These are phyloP conservation scores for Bipolaris bicolor DNA, from an alignment of 2,329 filamentous ascomycete genomes.

Conservation along the genomic window DNA sequence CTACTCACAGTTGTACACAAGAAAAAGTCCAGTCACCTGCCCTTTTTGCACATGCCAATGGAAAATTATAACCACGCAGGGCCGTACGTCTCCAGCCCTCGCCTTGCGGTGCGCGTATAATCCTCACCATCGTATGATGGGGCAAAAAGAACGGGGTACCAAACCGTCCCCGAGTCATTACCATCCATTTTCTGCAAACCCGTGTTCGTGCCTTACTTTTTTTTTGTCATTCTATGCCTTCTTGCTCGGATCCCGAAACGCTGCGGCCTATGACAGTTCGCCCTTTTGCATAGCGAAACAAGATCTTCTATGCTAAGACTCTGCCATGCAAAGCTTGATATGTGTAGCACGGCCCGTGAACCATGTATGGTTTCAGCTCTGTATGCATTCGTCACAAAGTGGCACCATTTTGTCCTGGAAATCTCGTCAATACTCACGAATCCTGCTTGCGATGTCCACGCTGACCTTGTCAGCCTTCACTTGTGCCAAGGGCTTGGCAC, in stretches of 20 bases:
- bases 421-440: background rate
- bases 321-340: constrained; percentile 8
- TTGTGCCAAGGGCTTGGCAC: background rate
- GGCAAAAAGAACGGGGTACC: background rate
- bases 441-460: background rate
- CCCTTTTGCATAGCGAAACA: background rate
- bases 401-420: background rate
- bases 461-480: background rate
- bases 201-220: no score
- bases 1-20: no score
- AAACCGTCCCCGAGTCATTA: background rate
- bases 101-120: no score
- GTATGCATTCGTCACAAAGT: background rate
- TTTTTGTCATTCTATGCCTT: background rate
- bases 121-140: background rate
- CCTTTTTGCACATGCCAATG: background rate
- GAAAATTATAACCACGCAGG: background rate
- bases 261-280: background rate
- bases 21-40: background rate
- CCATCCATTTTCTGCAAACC: background rate
- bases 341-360: background rate
- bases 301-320: constrained; percentile 3
- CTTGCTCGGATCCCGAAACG: background rate
- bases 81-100: no score
- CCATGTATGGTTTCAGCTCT: background rate